A percentile compares a stretch with the other conserved stretches of the same genome.
Conservation (phyloP, 2,329 filamentous ascomycete species). For the Paracoccidioides brasiliensis region DNA sequence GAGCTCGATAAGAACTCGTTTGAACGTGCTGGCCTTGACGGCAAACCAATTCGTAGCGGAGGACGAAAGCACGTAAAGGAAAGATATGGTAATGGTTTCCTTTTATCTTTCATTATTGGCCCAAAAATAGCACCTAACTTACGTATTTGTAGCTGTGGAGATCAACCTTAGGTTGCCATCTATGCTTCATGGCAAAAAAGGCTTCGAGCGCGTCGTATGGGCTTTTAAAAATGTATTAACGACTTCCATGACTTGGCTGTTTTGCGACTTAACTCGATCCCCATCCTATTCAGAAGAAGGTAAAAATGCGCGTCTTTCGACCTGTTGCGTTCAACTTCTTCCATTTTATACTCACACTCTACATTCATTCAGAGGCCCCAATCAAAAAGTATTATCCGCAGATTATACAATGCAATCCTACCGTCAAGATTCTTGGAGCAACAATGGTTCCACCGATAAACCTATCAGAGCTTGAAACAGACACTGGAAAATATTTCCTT, state of each 20-base stretch:
- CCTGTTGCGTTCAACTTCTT: neutral
- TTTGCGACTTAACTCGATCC: conserved; percentile 44
- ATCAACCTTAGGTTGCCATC: conserved; percentile 58
- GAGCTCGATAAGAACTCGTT: conserved; percentile 71
- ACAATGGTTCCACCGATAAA: conserved; percentile 24
- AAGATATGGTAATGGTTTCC: conserved; percentile 52
- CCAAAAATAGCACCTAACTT: conserved; percentile 9
- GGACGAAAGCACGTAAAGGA: conserved; percentile 53
- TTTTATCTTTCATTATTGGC: neutral
- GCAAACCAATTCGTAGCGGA: conserved; percentile 48
- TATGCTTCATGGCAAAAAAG: conserved; percentile 74
- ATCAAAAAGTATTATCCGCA: conserved; percentile 29
- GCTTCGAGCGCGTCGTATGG: conserved; percentile 64
- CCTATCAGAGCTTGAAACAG: conserved; percentile 11
- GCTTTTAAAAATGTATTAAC: conserved; percentile 67
- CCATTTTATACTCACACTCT: conserved; percentile 1
- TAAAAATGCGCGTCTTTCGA: conserved; percentile 19
- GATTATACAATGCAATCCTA: conserved; percentile 19
- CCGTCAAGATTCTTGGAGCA: conserved; percentile 14
- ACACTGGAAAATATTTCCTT: conserved; percentile 31
- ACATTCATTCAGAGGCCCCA: conserved; percentile 15
- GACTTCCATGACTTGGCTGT: conserved; percentile 60
- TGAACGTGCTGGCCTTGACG: conserved; percentile 68
- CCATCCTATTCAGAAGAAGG: conserved; percentile 25
- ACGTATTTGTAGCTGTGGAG: conserved; percentile 49